Base-by-base conservation (phyloP, 768 basidiomycete genomes). In the Auricularia sp. region DNA sequence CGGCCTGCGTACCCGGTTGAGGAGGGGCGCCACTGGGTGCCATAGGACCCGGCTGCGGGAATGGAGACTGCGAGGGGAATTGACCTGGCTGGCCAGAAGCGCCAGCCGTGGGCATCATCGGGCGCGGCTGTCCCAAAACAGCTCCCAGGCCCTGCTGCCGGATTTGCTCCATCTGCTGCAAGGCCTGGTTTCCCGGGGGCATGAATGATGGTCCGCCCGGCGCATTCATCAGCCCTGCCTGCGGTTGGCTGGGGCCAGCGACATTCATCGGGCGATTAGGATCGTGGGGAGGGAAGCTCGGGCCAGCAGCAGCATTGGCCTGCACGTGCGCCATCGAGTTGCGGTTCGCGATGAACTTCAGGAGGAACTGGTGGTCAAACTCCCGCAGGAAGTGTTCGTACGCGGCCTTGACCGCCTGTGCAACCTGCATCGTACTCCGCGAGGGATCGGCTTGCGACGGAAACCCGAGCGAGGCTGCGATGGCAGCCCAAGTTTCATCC, bases 331-430 rank as follows among this genome's bases (percentile, higher is more conserved):
- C 68, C 68, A 65, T 73, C 39, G 67, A 71, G 54, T 56, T 29
- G 82, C 82, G 0, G 74, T 88, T 0, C 71, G 88, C 36, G 78
- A 87, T 10, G 6, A 59, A 4, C 56, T 33, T 59, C 33, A 63
- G 34, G 51, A 51, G 10, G 53, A 64, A 61, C 64, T 68, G 0
- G 61, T 62, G 1, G 72, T 71, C 2, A 75, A 84, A 62, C 77
- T 87, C 70, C 79, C 81, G 5, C 75, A 75, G 1, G 61, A 81
- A 21, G 68, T 87, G 29, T 74, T 79, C 3, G 62, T 84, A 4
- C 84, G 82, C 58, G 85, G 81, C 79, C 85, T 87, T 70, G 80
- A 82, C 63, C 87, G 86, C 84, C 81, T 82, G 61, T 68, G 56
- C 56, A 2, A 23, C 23, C 56, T 21, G 14, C 29, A 35, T 6